Evolutionary conservation across 306 rosid genomes (phyloP).

Genomic region (Corylus heterophylla): DNA sequence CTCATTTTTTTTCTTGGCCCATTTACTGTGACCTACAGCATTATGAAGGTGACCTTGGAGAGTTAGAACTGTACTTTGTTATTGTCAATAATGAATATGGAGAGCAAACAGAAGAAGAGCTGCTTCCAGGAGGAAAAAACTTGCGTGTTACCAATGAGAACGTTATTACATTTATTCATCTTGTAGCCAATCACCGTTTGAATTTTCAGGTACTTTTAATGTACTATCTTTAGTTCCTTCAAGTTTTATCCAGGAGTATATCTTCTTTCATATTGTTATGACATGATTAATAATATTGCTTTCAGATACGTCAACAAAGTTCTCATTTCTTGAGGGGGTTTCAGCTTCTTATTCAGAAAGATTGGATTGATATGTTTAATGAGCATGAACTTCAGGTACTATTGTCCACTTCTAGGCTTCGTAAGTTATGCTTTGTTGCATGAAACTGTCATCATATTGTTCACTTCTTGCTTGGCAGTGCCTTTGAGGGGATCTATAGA

Average conservation of each 20-base stretch:
- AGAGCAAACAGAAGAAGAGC: slow-evolving; percentile 95
- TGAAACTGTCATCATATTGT: neutral
- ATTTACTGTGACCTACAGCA: slow-evolving; percentile 56
- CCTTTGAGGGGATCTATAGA: neutral
- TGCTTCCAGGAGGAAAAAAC: slow-evolving; percentile 79
- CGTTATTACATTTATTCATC: slow-evolving; percentile 94
- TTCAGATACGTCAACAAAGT: slow-evolving; percentile 97
- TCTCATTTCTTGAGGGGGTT: slow-evolving; percentile 96
- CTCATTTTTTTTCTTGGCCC: neutral
- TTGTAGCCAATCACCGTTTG: slow-evolving; percentile 96
- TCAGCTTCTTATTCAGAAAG: slow-evolving; percentile 95
- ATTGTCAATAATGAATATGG: slow-evolving; percentile 94
- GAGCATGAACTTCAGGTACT: slow-evolving; percentile 98
- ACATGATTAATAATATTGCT: slow-evolving; percentile 1
- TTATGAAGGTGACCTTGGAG: slow-evolving; percentile 73
- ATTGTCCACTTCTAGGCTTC: slow-evolving; percentile 20
- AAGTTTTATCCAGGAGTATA: neutral
- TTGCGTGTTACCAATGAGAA: slow-evolving; percentile 77
- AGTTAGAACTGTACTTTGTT: slow-evolving; percentile 86
- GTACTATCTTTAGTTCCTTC: slow-evolving; percentile 19
- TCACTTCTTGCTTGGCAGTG: slow-evolving; percentile 16
- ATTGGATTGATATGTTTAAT: slow-evolving; percentile 96
- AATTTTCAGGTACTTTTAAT: slow-evolving; percentile 74
- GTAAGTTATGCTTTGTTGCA: neutral
- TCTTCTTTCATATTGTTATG: slow-evolving; percentile 3